These are phyloP conservation scores for Penicillium sp. DNA, from an alignment of 2,329 filamentous ascomycete species.

Conservation along the genomic window DNA sequence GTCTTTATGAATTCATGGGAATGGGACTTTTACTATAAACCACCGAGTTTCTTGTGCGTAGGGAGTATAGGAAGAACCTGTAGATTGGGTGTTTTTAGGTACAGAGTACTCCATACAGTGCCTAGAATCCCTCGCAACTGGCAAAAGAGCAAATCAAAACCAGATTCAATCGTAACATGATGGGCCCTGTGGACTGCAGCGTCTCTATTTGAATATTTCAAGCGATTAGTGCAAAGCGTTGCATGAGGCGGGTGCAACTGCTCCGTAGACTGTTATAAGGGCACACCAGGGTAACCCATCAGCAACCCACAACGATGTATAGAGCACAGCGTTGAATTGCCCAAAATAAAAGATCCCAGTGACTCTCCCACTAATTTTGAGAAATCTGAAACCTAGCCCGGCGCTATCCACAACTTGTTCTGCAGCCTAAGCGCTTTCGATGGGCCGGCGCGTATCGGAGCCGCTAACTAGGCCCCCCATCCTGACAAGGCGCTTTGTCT, in stretches of 20 bases:
- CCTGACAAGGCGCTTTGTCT: conserved; percentile 11
- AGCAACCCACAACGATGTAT: background rate
- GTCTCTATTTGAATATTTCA: background rate
- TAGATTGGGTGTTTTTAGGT: background rate
- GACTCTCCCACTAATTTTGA: background rate
- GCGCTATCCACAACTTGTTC: background rate
- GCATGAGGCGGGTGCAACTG: background rate
- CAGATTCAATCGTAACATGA: background rate
- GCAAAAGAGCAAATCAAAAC: background rate
- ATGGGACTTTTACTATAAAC: conserved; percentile 25
- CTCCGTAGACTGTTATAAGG: background rate
- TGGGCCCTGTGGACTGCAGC: background rate
- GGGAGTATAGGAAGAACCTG: background rate
- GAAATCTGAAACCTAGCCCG: conserved; percentile 11
- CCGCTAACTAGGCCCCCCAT: conserved; percentile 11
- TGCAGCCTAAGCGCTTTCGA: conserved; percentile 21
- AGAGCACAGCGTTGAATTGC: background rate
- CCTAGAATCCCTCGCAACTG: no score
- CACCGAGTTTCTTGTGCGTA: background rate
- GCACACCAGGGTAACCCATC: background rate
- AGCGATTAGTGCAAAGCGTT: background rate
- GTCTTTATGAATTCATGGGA: conserved; percentile 31
- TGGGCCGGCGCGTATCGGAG: conserved; percentile 22
- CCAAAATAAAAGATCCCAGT: background rate
- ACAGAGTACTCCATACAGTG: background rate